phyloP scores from a whole-genome alignment of 768 basidiomycete species.

The Dioszegia aurantiaca region DNA sequence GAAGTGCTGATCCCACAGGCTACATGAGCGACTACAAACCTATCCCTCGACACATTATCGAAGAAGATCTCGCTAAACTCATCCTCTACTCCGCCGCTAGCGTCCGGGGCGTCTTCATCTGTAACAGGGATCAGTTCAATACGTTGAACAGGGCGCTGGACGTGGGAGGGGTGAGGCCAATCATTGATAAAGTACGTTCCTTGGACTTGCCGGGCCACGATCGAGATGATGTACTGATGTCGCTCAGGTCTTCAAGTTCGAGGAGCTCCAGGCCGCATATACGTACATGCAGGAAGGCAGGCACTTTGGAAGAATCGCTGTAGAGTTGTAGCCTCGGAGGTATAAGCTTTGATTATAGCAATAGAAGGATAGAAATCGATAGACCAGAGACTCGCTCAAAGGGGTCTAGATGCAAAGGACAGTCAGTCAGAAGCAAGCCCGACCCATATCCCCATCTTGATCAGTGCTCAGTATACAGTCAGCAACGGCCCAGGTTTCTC shows the following conservation, averaged over 20 bases:
- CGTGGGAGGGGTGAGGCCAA: constrained; percentile 57
- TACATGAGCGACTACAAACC: constrained; percentile 38
- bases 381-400: too few species aligned
- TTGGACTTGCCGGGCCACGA: background rate
- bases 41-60: constrained; percentile 28
- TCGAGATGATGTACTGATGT: background rate
- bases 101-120: constrained; percentile 45
- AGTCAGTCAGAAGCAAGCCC: too few species aligned
- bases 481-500: too few species aligned
- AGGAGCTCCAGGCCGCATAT: constrained; percentile 60
- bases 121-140: constrained; percentile 60
- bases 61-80: constrained; percentile 48
- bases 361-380: background rate
- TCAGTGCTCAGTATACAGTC: too few species aligned
- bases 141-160: constrained; percentile 59
- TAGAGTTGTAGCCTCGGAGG: constrained; percentile 23
- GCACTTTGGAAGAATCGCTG: constrained; percentile 61
- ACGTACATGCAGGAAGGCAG: constrained; percentile 59
- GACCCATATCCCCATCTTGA: too few species aligned
- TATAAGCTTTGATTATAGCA: background rate
- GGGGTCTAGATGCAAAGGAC: too few species aligned
- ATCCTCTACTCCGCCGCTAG: constrained; percentile 55
- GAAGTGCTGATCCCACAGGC: constrained; percentile 12
- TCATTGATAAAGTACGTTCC: constrained; percentile 58
- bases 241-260: constrained; percentile 56